Conservation (phyloP, 441 rosid genomes). For the Bruguiera hainesii region DNA sequence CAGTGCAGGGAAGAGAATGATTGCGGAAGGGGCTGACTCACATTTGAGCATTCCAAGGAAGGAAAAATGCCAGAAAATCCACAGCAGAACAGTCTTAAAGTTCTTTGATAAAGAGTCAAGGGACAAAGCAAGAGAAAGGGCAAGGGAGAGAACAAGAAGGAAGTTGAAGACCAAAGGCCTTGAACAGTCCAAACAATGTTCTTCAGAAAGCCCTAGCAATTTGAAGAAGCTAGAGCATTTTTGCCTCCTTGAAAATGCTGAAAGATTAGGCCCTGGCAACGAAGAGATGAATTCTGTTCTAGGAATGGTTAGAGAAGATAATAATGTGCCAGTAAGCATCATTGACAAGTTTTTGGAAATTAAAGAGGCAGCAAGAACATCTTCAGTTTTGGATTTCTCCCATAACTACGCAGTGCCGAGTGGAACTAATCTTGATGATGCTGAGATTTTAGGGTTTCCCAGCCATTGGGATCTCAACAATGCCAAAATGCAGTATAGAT, state of each 20-base stretch:
- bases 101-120: slow-evolving; percentile 52
- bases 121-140: slow-evolving; percentile 76
- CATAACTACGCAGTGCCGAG: not conserved
- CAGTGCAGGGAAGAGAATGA: slow-evolving; percentile 33
- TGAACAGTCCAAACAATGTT: slow-evolving; percentile 16
- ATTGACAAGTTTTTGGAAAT: slow-evolving; percentile 44
- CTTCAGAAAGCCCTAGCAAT: slow-evolving; percentile 41
- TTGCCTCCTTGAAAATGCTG: slow-evolving; percentile 15
- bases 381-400: not conserved
- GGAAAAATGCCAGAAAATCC: slow-evolving; percentile 8
- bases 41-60: slow-evolving; percentile 7
- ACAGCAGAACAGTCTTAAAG: slow-evolving; percentile 23
- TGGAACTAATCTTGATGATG: not conserved
- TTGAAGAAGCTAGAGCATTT: slow-evolving; percentile 21
- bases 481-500: not conserved
- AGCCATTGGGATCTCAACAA: not conserved
- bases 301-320: slow-evolving; percentile 19
- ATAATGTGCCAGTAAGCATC: slow-evolving; percentile 41
- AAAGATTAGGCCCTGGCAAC: slow-evolving; percentile 21
- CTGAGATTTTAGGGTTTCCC: not conserved
- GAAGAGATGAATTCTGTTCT: slow-evolving; percentile 17
- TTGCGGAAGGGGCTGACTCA: slow-evolving; percentile 15
- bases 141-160: slow-evolving; percentile 73
- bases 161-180: slow-evolving; percentile 37
- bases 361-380: not conserved